A percentile compares a stretch with the other conserved stretches of the same genome.
Evolutionary conservation across 129 eudicot species (phyloP).

Genomic region (Flaveria brownii): DNA sequence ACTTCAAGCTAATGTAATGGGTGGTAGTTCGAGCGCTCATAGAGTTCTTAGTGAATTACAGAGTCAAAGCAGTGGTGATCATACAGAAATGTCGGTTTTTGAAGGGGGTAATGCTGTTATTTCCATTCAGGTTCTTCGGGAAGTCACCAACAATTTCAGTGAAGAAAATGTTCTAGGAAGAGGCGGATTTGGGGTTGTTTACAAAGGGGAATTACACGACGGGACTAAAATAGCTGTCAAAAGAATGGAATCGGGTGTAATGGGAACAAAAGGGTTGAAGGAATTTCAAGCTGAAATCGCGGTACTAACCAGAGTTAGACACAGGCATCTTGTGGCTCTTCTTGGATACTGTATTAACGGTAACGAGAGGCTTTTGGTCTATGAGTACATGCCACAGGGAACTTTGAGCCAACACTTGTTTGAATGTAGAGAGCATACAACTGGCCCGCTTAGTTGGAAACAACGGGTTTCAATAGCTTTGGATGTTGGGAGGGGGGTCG

Average conservation of each 20-base stretch:
- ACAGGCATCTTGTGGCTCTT: conserved; percentile 66
- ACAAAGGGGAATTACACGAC: conserved; percentile 57
- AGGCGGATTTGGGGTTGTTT: conserved; percentile 79
- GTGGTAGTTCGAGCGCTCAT: conserved; percentile 23
- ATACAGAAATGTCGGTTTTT: conserved; percentile 33
- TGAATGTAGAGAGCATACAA: conserved; percentile 35
- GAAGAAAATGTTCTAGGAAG: conserved; percentile 53
- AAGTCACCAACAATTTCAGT: conserved; percentile 53
- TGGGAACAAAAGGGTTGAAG: conserved; percentile 50
- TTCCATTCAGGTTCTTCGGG: conserved; percentile 53
- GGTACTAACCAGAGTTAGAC: conserved; percentile 71
- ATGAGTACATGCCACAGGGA: conserved; percentile 80
- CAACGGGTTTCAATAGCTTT: conserved; percentile 59
- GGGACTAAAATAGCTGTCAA: conserved; percentile 72
- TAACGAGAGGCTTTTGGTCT: conserved; percentile 68
- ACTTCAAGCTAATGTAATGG: conserved; percentile 25
- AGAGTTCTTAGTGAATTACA: conserved; percentile 27
- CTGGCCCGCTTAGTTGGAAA: conserved; percentile 55
- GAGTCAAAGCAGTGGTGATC: conserved; percentile 28
- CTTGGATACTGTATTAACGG: conserved; percentile 65
- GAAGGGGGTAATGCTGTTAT: conserved; percentile 54
- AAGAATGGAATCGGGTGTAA: conserved; percentile 57
- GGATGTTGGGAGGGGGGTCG: conserved; percentile 83
- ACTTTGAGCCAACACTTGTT: conserved; percentile 66
- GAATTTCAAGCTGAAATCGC: conserved; percentile 79